phyloP scores from a whole-genome alignment of 2,329 filamentous ascomycete species.

The Colletotrichum sp. region DNA sequence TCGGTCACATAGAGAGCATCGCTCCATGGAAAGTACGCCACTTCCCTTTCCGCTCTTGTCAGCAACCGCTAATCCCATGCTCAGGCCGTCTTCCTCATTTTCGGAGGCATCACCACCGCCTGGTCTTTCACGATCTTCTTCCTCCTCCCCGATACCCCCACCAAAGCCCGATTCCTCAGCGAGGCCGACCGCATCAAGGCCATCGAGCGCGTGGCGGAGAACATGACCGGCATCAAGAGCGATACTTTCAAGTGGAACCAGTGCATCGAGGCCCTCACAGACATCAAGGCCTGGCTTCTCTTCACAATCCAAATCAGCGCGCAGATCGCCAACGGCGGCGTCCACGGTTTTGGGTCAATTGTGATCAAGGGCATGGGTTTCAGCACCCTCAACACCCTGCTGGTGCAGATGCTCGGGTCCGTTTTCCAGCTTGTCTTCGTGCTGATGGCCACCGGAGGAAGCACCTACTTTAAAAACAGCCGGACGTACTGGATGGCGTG shows the following conservation, averaged over 20 bases:
- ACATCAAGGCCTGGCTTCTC: conserved; percentile 63
- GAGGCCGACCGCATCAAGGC: conserved; percentile 71
- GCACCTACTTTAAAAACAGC: conserved; percentile 56
- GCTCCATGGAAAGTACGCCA: background rate
- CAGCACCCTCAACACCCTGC: conserved; percentile 59
- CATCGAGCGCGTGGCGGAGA: conserved; percentile 73
- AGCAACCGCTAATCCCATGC: conserved; percentile 18
- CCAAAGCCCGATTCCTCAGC: conserved; percentile 57
- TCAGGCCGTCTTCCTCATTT: conserved; percentile 63
- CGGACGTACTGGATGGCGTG: conserved; percentile 55
- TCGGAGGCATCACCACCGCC: conserved; percentile 65
- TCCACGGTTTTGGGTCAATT: conserved; percentile 68
- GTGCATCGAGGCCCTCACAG: conserved; percentile 53
- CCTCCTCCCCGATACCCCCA: conserved; percentile 61
- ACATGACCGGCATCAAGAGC: conserved; percentile 78
- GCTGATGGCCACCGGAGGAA: conserved; percentile 61
- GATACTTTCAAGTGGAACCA: conserved; percentile 73
- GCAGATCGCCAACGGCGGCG: conserved; percentile 68
- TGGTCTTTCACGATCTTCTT: conserved; percentile 64
- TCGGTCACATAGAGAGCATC: conserved; percentile 28
- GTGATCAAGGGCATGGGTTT: conserved; percentile 67
- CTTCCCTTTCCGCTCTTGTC: background rate
- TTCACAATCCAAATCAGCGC: conserved; percentile 64
- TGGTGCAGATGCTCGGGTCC: conserved; percentile 70
- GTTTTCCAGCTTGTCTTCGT: conserved; percentile 46